Base-by-base conservation (phyloP, 2,329 filamentous ascomycete genomes). In the Paradendryphiella salina region DNA sequence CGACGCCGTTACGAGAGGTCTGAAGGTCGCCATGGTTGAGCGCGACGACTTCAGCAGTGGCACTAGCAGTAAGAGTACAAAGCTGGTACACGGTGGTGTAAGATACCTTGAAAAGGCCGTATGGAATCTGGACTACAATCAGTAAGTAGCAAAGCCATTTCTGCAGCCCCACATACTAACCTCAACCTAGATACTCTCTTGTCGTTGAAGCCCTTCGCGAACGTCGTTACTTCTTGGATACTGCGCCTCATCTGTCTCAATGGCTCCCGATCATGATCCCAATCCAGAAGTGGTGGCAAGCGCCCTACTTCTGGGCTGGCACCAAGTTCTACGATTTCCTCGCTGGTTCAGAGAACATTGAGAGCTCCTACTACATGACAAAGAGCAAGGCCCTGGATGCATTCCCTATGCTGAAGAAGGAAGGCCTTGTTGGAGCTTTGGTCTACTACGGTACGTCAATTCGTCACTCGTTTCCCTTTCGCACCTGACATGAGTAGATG, bases 251-350 rank as follows among this genome's bases (percentile, higher is more conserved):
- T 76, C 82, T 94, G 39, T 90, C 88, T 31, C 83, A 79, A 75
- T 91, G 88, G 80, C 81, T 93, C 39, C 89, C 89, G 23, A 93
- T 93, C 66, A 88, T 94, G 82, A 84, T 94, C 59, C 89, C 89
- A 2, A 78, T 93, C 58, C 83, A 91, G 73, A 86, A 85, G 71
- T 92, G 88, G 88, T 91, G 87, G 86, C 86, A 93, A 75, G 85
- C 85, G 13, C 89, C 89, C 5, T 89, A 90, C 74, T 89, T 87
- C 71, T 89, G 86, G 86, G 82, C 80, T 32, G 87, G 87, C 42
- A 88, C 85, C 54, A 95, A 95, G 73, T 83, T 85, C 61, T 96
- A 95, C 74, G 90, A 95, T 74, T 84, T 91, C 63, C 80, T 95
- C 59, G 90, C 90, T 63, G 90, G 90, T 11, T 87, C 86, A 33